A percentile compares a stretch with the other conserved stretches of the same genome.
Conservation (phyloP, 1,284 basidiomycete species). For the Pseudozyma thailandica region DNA sequence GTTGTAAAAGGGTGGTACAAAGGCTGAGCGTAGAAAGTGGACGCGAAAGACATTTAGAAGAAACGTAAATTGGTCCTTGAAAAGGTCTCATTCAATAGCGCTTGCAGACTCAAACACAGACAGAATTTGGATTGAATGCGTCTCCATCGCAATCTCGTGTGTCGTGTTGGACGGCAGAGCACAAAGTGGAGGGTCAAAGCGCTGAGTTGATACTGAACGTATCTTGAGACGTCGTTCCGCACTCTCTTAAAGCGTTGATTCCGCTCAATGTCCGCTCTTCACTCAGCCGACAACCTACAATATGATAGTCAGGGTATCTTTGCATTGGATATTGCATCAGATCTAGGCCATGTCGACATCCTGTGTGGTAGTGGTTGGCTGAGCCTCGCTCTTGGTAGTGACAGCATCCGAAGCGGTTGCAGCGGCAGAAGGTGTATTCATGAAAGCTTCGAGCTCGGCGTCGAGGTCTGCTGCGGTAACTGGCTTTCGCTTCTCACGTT, state of each 20-base stretch:
- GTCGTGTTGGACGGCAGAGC: slow-evolving; percentile 1
- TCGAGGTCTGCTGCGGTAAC: slow-evolving; percentile 85
- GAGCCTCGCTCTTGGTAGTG: background rate
- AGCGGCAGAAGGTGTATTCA: slow-evolving; percentile 70
- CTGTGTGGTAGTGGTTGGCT: slow-evolving; percentile 2
- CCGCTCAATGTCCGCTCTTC: no score
- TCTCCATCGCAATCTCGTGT: slow-evolving; percentile 2
- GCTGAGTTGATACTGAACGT: background rate
- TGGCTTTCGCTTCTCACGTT: slow-evolving; percentile 64
- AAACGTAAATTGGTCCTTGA: slow-evolving; percentile 1
- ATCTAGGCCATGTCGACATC: slow-evolving; percentile 38
- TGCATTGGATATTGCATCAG: background rate
- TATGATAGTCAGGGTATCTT: slow-evolving; percentile 7
- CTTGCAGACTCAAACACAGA: background rate
- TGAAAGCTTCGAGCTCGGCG: slow-evolving; percentile 89
- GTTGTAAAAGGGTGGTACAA: background rate
- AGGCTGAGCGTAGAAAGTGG: background rate
- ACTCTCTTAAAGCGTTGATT: background rate
- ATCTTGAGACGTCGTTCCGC: slow-evolving; percentile 1
- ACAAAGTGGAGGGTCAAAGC: slow-evolving; percentile 12
- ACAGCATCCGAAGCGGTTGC: background rate
- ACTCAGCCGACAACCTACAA: background rate
- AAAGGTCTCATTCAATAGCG: slow-evolving; percentile 12
- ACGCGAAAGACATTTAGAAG: slow-evolving; percentile 1
- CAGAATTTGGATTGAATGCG: slow-evolving; percentile 4